Percentiles rank a stretch among this genome's conserved stretches.
Conservation (phyloP, 768 basidiomycete genomes). For the Termitomyces sp. region DNA sequence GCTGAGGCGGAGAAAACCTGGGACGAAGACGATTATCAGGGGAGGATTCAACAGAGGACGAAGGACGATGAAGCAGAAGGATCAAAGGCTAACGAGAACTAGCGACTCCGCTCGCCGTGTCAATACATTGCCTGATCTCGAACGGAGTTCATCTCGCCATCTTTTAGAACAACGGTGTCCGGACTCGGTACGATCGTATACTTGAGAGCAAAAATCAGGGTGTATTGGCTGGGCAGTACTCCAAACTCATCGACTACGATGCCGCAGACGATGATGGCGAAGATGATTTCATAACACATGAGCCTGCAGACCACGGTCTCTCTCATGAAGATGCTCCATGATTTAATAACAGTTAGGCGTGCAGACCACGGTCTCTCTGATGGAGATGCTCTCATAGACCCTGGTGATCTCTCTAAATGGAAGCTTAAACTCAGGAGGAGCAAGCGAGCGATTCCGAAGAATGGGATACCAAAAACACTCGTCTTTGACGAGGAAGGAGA, state of each 20-base stretch:
- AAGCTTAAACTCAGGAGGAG: constrained; percentile 71
- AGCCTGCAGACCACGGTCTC: constrained; percentile 84
- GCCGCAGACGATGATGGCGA: constrained; percentile 44
- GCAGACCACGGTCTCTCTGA: no score
- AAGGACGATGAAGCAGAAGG: constrained; percentile 21
- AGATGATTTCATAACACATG: constrained; percentile 93
- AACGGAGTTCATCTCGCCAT: not conserved
- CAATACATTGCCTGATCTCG: constrained; percentile 15
- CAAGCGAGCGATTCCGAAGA: constrained; percentile 67
- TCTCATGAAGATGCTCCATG: no score
- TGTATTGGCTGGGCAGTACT: constrained; percentile 86
- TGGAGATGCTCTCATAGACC: constrained; percentile 21
- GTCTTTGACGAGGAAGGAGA: constrained; percentile 89
- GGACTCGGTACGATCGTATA: constrained; percentile 97
- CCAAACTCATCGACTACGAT: constrained; percentile 75
- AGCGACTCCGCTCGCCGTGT: not conserved
- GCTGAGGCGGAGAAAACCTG: constrained; percentile 18
- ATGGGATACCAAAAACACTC: constrained; percentile 63
- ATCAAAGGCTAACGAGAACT: constrained; percentile 17
- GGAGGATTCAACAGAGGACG: constrained; percentile 7
- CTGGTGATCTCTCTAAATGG: constrained; percentile 73
- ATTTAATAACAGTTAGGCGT: no score
- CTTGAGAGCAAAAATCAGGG: constrained; percentile 95
- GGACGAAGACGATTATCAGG: not conserved
- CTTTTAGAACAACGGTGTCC: constrained; percentile 36